These are phyloP conservation scores for Diaporthe citrichinensis DNA, from an alignment of 2,329 filamentous ascomycete genomes.

Conservation along the genomic window DNA sequence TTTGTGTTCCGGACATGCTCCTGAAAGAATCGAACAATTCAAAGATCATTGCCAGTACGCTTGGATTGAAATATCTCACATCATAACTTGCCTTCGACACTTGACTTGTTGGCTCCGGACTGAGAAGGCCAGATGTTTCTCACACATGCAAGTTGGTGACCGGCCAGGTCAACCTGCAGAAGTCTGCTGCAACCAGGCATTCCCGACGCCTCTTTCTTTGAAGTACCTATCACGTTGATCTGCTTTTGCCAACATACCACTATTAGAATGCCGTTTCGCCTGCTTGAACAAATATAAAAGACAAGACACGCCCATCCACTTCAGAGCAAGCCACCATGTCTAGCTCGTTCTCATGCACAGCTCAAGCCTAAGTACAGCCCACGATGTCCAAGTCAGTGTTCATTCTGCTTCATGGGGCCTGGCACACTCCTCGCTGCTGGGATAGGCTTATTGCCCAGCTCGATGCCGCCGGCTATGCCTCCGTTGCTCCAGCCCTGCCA, in stretches of 20 bases:
- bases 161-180: neutral
- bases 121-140: neutral
- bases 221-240: neutral
- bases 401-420: slow-evolving; percentile 46
- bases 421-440: slow-evolving; percentile 45
- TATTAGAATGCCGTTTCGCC: no score
- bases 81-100: no score
- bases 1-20: no score
- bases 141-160: neutral
- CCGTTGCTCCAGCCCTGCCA: slow-evolving; percentile 44
- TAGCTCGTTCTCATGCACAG: neutral
- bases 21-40: no score
- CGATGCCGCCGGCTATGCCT: slow-evolving; percentile 40
- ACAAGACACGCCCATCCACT: neutral
- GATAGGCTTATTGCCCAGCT: slow-evolving; percentile 41
- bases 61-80: no score
- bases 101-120: no score
- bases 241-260: neutral
- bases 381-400: slow-evolving; percentile 44
- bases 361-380: neutral
- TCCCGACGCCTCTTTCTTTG: no score
- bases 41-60: no score
- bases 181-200: neutral
- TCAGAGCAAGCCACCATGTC: neutral
- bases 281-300: neutral